phyloP scores from a whole-genome alignment of 306 rosid genomes.

The Vigna reflexopilosa region DNA sequence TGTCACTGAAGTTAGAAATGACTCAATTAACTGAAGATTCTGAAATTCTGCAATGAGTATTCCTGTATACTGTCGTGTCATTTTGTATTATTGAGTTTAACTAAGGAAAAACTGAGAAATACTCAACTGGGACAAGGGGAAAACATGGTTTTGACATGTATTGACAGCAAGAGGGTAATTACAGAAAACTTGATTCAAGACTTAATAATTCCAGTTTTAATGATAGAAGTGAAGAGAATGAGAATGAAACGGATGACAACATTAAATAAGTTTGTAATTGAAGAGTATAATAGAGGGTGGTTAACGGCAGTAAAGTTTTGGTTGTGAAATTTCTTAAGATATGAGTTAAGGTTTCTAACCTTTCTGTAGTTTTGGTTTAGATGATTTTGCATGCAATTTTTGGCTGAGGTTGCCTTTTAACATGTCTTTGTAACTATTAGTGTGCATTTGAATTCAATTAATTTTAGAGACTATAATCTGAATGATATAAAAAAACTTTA shows the following conservation, averaged over 20 bases:
- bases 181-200: too few relatives aligned
- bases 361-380: conserved; percentile 10
- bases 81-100: too few relatives aligned
- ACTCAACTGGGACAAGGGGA: too few relatives aligned
- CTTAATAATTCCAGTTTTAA: too few relatives aligned
- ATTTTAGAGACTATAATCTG: not conserved
- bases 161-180: too few relatives aligned
- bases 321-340: conserved; percentile 35
- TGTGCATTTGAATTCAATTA: not conserved
- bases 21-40: too few relatives aligned
- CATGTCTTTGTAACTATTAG: not conserved
- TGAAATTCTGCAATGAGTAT: too few relatives aligned
- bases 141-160: too few relatives aligned
- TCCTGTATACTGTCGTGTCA: too few relatives aligned
- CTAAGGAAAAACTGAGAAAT: too few relatives aligned
- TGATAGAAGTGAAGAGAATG: conserved; percentile 60
- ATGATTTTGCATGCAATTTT: not conserved
- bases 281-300: conserved; percentile 36
- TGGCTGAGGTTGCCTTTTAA: too few relatives aligned
- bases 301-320: conserved; percentile 34
- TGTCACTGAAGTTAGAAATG: conserved; percentile 36
- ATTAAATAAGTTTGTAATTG: conserved; percentile 62
- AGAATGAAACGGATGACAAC: conserved; percentile 53
- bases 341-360: not conserved
- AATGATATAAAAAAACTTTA: not conserved